Conservation (phyloP, 1,284 basidiomycete species). For the Pseudozyma pruni region DNA sequence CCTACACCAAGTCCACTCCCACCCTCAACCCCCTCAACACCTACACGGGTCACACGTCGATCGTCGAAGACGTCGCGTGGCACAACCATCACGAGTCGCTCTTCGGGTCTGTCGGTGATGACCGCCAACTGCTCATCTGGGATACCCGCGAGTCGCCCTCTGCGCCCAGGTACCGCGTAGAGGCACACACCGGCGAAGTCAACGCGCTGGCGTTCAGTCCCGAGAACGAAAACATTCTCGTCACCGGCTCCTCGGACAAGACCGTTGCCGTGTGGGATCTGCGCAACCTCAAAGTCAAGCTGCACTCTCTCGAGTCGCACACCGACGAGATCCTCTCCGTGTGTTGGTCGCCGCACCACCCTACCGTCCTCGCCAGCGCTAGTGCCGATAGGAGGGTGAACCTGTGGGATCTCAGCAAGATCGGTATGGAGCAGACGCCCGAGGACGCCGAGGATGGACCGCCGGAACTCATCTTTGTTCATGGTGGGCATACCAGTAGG, state of each 20-base stretch:
- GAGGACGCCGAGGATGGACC: constrained; percentile 97
- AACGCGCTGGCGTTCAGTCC: constrained; percentile 91
- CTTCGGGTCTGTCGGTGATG: constrained; percentile 97
- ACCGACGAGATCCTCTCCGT: constrained; percentile 93
- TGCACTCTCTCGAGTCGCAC: constrained; percentile 93
- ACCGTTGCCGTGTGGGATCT: constrained; percentile 90
- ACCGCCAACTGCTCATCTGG: constrained; percentile 94
- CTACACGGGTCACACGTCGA: constrained; percentile 76
- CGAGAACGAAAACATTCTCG: constrained; percentile 81
- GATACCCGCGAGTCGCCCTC: constrained; percentile 77
- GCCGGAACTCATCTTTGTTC: constrained; percentile 71
- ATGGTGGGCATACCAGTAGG: constrained; percentile 65
- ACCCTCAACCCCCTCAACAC: constrained; percentile 82
- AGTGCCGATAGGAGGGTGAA: constrained; percentile 92
- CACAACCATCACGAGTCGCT: constrained; percentile 83
- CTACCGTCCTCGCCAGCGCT: constrained; percentile 70
- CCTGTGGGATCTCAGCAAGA: constrained; percentile 92
- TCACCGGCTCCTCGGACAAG: constrained; percentile 96
- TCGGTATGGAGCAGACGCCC: constrained; percentile 94
- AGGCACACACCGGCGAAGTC: constrained; percentile 88
- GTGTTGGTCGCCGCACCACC: constrained; percentile 91
- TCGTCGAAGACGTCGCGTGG: constrained; percentile 94
- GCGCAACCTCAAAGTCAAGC: constrained; percentile 77
- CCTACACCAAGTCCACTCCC: constrained; percentile 82
- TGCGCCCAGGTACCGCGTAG: constrained; percentile 77